A percentile compares a stretch with the other conserved stretches of the same genome.
Conservation (phyloP, 2,329 filamentous ascomycete species). For the Capronia coronata region DNA sequence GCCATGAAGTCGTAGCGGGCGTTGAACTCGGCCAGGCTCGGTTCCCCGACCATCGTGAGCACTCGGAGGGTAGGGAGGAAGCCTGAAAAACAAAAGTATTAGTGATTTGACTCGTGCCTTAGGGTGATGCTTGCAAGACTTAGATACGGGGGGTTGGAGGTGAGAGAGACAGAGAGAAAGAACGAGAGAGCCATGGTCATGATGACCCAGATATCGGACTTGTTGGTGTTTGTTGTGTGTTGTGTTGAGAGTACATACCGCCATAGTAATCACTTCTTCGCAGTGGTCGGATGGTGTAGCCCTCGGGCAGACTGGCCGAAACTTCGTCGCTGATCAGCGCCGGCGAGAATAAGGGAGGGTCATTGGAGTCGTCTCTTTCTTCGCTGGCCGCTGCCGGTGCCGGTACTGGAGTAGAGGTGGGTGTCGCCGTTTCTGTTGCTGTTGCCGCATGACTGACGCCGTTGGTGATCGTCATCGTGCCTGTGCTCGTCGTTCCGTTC, state of each 20-base stretch:
- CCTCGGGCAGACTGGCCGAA: conserved; percentile 63
- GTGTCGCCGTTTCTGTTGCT: not conserved
- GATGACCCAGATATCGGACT: no score
- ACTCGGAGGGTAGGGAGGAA: conserved; percentile 90
- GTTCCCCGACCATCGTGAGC: conserved; percentile 86
- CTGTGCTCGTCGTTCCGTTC: no score
- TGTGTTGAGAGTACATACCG: conserved; percentile 39
- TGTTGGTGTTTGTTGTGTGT: no score
- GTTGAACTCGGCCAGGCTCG: conserved; percentile 66
- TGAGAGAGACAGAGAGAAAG: not conserved
- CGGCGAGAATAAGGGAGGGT: conserved; percentile 65
- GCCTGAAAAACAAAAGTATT: conserved; percentile 33
- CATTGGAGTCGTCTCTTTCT: conserved; percentile 30
- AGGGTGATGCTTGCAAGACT: no score
- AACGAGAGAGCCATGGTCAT: no score
- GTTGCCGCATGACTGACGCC: not conserved
- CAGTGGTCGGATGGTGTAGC: conserved; percentile 77
- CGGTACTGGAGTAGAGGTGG: conserved; percentile 1
- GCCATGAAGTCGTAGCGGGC: conserved; percentile 78
- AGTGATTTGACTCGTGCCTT: no score
- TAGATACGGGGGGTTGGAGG: no score
- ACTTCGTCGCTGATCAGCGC: conserved; percentile 73
- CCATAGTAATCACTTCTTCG: conserved; percentile 68
- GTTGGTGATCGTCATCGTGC: not conserved
- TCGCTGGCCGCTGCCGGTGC: not conserved